Evolutionary conservation across 2,329 filamentous ascomycete species (phyloP), one percentile per base, ranked within the genome.

Genomic region (Exophiala alcalophila): DNA sequence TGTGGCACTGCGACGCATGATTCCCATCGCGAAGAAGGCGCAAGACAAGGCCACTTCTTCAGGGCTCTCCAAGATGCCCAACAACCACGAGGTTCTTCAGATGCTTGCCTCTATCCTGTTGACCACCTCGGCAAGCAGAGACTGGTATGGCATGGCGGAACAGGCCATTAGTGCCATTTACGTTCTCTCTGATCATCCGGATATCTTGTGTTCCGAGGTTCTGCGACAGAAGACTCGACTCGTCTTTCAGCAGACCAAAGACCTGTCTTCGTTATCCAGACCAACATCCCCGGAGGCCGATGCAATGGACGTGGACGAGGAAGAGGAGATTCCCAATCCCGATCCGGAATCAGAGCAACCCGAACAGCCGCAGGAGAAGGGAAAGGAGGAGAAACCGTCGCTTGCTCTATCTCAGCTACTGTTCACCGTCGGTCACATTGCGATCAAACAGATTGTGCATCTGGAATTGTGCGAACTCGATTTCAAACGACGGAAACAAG

Each of bases 381-480:
- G 75, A 58, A 64, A 51, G 55, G 54, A 75, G 58, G 78, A 83
- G 20, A 86, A 83, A 55, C 78, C 82, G 4, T 81, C 87, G 1
- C 76, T 89, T 32, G 82, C 80, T 1, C 73, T 98, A 2, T 95
- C 92, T 0, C 92, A 97, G 59, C 76, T 98, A 2, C 74, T 98
- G 0, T 97, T 97, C 61, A 84, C 95, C 24, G 91, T 97, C 20
- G 92, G 92, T 0, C 92, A 98, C 60, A 86, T 97, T 33, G 92
- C 92, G 10, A 92, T 98, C 61, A 98, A 98, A 69, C 94, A 98
- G 62, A 98, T 98, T 56, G 94, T 98, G 1, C 92, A 98, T 62
- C 78, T 98, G 8, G 92, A 98, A 59, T 75, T 97, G n/a, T 95
- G 90, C 62, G 92, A 98, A 61, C 80, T 92, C 35, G 92, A 98